Evolutionary conservation across 2,329 filamentous ascomycete genomes (phyloP).

Genomic region (Sarocladium brachiariae): DNA sequence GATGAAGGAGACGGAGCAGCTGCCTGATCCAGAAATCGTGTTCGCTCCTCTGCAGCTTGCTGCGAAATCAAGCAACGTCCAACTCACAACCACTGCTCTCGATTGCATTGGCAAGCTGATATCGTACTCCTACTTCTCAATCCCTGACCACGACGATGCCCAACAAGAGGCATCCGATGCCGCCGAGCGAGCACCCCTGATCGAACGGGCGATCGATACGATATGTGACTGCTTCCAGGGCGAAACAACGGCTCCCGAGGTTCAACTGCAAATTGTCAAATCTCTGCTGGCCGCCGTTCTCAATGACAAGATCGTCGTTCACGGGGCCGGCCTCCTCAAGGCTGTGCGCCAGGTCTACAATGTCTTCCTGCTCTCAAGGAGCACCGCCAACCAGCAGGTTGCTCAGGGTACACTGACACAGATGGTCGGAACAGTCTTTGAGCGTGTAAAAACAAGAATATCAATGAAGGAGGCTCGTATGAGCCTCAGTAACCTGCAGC

Average conservation of each 20-base stretch:
- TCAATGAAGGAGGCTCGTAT: constrained; percentile 78
- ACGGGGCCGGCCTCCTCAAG: constrained; percentile 91
- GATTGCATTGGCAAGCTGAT: constrained; percentile 99
- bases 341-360: constrained; percentile 98
- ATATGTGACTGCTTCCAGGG: constrained; percentile 99
- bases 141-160: constrained; percentile 45
- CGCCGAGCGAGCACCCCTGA: constrained; percentile 56
- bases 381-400: constrained; percentile 89
- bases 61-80: constrained; percentile 76
- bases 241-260: constrained; percentile 83
- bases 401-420: constrained; percentile 95
- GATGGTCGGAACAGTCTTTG: constrained; percentile 98
- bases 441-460: constrained; percentile 80
- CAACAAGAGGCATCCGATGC: constrained; percentile 31
- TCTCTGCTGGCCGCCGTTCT: constrained; percentile 90
- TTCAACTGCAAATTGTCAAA: constrained; percentile 97
- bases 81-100: constrained; percentile 81
- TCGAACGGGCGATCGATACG: constrained; percentile 95
- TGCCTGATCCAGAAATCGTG: constrained; percentile 84
- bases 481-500: constrained; percentile 45
- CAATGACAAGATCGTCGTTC: constrained; percentile 98
- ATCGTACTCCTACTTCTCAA: constrained; percentile 96
- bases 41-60: constrained; percentile 89
- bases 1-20: constrained; percentile 77
- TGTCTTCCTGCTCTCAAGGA: constrained; percentile 93